Conservation (phyloP, 257 asterid species). For the Lavandula angustifolia region DNA sequence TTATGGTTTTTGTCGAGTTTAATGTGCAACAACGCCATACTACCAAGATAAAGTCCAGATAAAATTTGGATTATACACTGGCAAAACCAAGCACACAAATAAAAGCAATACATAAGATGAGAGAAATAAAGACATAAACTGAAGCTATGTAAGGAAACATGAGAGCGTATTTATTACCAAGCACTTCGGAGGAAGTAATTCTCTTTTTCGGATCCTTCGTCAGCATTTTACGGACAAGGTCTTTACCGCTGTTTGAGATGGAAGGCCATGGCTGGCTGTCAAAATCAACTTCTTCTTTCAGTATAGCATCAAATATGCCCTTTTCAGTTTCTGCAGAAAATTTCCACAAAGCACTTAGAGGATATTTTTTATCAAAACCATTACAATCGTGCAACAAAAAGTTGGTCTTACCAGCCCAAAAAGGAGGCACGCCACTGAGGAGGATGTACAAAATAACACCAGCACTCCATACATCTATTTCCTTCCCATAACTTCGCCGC, state of each 20-base stretch:
- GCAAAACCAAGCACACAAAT: neutral
- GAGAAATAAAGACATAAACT: conserved; percentile 20
- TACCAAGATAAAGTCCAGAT: neutral
- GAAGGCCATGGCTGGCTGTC: conserved; percentile 91
- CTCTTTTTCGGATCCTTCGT: conserved; percentile 80
- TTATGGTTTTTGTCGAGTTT: conserved; percentile 2
- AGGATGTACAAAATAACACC: conserved; percentile 89
- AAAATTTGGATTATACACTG: neutral
- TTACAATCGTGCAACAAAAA: conserved; percentile 3
- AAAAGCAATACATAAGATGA: conserved; percentile 1
- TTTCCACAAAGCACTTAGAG: conserved; percentile 24
- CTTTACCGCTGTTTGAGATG: conserved; percentile 78
- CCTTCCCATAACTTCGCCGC: conserved; percentile 80
- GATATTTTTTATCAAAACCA: conserved; percentile 17
- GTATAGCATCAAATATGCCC: conserved; percentile 89
- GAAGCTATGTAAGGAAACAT: conserved; percentile 25
- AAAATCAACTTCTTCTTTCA: conserved; percentile 82
- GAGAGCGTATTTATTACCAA: conserved; percentile 56
- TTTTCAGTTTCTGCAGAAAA: conserved; percentile 77
- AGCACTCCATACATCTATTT: conserved; percentile 93
- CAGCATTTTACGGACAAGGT: conserved; percentile 80
- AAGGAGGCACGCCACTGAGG: conserved; percentile 93
- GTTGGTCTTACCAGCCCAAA: conserved; percentile 87
- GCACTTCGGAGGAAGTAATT: conserved; percentile 78
- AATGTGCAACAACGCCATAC: neutral